These are phyloP conservation scores for Erodium texanum DNA, from an alignment of 441 rosid species.

Conservation along the genomic window DNA sequence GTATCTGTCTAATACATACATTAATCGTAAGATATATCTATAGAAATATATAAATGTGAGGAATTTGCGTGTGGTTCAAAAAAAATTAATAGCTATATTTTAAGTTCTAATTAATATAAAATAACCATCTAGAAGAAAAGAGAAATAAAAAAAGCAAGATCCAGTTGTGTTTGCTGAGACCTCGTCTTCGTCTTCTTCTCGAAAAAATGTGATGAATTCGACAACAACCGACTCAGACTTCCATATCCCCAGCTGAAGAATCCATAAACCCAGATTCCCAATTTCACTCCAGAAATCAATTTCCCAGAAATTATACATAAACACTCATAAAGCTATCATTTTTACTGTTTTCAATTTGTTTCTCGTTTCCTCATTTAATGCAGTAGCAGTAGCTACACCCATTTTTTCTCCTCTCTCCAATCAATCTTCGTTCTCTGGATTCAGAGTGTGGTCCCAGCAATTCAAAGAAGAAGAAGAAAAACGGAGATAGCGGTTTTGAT, in stretches of 20 bases:
- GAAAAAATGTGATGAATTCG: constrained; percentile 22
- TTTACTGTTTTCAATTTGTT: background rate
- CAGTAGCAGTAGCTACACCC: background rate
- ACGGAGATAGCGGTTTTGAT: background rate
- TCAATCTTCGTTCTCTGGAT: background rate
- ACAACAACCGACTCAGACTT: constrained; percentile 15
- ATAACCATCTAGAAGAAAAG: too few species aligned
- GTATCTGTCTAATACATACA: too few species aligned
- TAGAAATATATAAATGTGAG: too few species aligned
- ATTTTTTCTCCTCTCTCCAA: background rate
- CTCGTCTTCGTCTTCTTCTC: background rate
- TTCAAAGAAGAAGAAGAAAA: background rate
- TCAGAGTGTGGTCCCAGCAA: background rate
- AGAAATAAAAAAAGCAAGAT: background rate
- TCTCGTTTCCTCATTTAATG: background rate
- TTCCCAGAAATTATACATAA: background rate
- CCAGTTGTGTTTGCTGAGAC: background rate
- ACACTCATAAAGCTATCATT: background rate
- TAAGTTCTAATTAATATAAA: too few species aligned
- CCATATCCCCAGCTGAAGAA: constrained; percentile 13
- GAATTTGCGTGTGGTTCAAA: too few species aligned
- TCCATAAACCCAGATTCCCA: constrained; percentile 27
- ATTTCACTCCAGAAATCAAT: constrained; percentile 3
- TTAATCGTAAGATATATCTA: too few species aligned
- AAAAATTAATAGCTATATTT: too few species aligned